Evolutionary conservation across 1,284 basidiomycete genomes (phyloP).

Genomic region (Kwoniella shivajii): DNA sequence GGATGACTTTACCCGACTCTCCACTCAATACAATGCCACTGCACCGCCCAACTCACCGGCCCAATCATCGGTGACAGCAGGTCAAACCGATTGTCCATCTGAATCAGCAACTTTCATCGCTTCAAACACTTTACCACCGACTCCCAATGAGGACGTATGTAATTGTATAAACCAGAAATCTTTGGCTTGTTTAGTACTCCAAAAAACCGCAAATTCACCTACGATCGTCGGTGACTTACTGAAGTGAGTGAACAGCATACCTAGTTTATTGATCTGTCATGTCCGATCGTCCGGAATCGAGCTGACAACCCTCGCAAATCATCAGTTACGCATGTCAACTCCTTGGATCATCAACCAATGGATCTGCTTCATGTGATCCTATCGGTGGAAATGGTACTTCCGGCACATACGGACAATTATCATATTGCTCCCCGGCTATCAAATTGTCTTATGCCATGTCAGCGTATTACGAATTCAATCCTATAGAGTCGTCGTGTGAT

Average conservation of each 20-base stretch:
- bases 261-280: too few relatives aligned
- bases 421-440: constrained; percentile 67
- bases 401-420: constrained; percentile 74
- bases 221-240: constrained; percentile 69
- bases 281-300: background rate
- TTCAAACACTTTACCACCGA: constrained; percentile 73
- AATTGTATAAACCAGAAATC: constrained; percentile 66
- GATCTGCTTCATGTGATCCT: constrained; percentile 62
- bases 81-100: constrained; percentile 68
- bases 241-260: constrained; percentile 40
- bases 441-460: constrained; percentile 83
- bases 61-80: constrained; percentile 60
- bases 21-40: constrained; percentile 65
- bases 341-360: constrained; percentile 62
- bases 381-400: constrained; percentile 72
- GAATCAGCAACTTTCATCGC: constrained; percentile 65
- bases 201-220: constrained; percentile 65
- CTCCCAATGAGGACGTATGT: constrained; percentile 78
- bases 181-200: constrained; percentile 72
- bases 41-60: constrained; percentile 66
- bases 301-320: too few relatives aligned
- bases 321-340: constrained; percentile 67
- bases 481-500: constrained; percentile 60
- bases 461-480: constrained; percentile 71
- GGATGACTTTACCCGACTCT: constrained; percentile 66